Base-by-base conservation (phyloP, 345 rosid species). In the Citrus mangshanensis region DNA sequence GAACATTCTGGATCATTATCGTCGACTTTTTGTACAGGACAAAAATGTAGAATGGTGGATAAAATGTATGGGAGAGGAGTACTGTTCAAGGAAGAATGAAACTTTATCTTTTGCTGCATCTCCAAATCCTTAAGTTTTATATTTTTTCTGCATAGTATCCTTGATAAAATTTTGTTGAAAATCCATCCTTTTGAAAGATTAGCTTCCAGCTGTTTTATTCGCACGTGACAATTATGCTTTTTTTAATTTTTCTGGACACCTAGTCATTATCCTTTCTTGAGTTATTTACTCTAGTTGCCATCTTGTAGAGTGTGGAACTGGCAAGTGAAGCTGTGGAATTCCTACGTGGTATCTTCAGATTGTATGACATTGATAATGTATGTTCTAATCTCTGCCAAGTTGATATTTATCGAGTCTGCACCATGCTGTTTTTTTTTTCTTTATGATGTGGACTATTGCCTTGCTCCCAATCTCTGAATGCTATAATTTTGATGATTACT, bases 281-380 rank as follows among this genome's bases (percentile, higher is more conserved):
- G 62, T 28, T 40, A 65, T 58, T 42, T 54, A 73, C 65, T 73
- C 32, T 75, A 12, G 66, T 19, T 77, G 42, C 40, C 72, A 12
- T 76, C 79, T 82, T 85, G 83, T 79, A 93, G 98, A 93, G 88
- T 83, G 80, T 90, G 81, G 98, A 93, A 89, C 82, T 93, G 80
- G 86, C 94, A 58, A 80, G 75, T 72, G 89, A 89, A 78, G 90
- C 91, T 46, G 61, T 90, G 77, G 91, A 85, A 55, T 93, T 86
- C 85, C 82, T 93, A 73, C 88, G 83, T 68, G 92, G 93, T 77
- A 82, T 89, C 82, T 92, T 93, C 82, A 86, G 80, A 74, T 80
- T 90, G 77, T 87, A 84, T 82, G 98, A 90, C 88, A 84, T 82
- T 70, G 90, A 92, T 74, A 89, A 90, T 86, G 98, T 90, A 86